Evolutionary conservation across 192 early-diverging fungal species (phyloP), one percentile per base, ranked within the genome.

Genomic region (Glomus cerebriforme): DNA sequence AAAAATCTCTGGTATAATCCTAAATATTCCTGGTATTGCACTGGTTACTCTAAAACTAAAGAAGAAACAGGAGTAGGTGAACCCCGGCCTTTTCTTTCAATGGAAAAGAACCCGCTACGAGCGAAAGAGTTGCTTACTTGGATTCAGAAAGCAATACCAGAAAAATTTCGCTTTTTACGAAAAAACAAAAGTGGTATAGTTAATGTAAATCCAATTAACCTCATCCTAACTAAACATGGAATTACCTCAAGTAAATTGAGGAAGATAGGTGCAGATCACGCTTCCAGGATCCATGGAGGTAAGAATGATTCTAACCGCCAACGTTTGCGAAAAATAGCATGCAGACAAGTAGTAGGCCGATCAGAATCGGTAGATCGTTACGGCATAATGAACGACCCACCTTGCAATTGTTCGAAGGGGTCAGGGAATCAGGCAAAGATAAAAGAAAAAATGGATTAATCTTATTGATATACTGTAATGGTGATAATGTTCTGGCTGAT

Each of bases 281-380:
- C n/a, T n/a, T n/a, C n/a, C n/a, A n/a, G n/a, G n/a, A n/a, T 69
- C 17, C 67, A 69, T 69, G 67, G 34, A 37, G 67, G 67, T 69
- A 69, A 37, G 67, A 69, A 13, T 69, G 32, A 35, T 26, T 69
- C 67, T 43, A 12, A 43, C 2, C 34, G 67, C 22, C 13, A 43
- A 13, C 12, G 22, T 69, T 26, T 69, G 7, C 15, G 34, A 24
- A 39, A 69, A 35, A 13, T 69, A 10, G 67, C 67, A 37, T 69
- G 13, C 13, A 69, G 67, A 69, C 67, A 69, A 12, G 15, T 17
- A 69, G 32, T 69, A 69, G 24, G 24, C 24, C 1, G 24, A 62
- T 3, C 17, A 27, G 60, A 3, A 62, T 62, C 60, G n/a, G 34
- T 35, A 35, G 68, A 70, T 24, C 68, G 37, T 43, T 70, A 70